Conservation (phyloP, 805 yeast species). For the Schwanniomyces pseudopolymorphus region DNA sequence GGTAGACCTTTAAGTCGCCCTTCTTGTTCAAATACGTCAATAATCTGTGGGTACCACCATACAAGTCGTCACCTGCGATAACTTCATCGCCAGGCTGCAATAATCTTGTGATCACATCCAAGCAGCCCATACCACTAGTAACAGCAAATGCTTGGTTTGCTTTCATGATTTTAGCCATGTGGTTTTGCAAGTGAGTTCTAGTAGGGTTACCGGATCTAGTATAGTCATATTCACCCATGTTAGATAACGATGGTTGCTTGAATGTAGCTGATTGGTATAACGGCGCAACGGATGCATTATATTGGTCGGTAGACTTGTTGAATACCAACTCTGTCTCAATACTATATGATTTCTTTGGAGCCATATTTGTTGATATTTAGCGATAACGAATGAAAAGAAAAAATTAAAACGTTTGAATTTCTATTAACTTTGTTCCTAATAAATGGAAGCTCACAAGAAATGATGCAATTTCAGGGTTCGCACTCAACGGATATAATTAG, state of each 20-base stretch:
- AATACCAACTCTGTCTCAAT: slow-evolving; percentile 72
- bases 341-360: slow-evolving; percentile 40
- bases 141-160: slow-evolving; percentile 81
- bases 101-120: slow-evolving; percentile 78
- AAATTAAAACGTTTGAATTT: neutral
- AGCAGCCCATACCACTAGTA: slow-evolving; percentile 89
- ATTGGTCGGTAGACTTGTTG: slow-evolving; percentile 60
- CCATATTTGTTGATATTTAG: slow-evolving; percentile 7
- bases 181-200: slow-evolving; percentile 74
- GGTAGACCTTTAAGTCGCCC: slow-evolving; percentile 65
- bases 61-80: slow-evolving; percentile 90
- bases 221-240: slow-evolving; percentile 71
- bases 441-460: slow-evolving; percentile 4
- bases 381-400: neutral
- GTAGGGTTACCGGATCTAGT: slow-evolving; percentile 96
- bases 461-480: slow-evolving; percentile 8
- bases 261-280: slow-evolving; percentile 94
- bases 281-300: slow-evolving; percentile 82
- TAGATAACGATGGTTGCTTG: slow-evolving; percentile 69
- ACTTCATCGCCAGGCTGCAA: slow-evolving; percentile 85
- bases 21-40: slow-evolving; percentile 67
- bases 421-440: neutral
- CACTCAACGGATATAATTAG: neutral
- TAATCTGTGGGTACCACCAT: slow-evolving; percentile 91
- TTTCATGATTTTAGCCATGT: slow-evolving; percentile 73